phyloP scores from a whole-genome alignment of 1,284 basidiomycete species.

The Phlebopus sp. region DNA sequence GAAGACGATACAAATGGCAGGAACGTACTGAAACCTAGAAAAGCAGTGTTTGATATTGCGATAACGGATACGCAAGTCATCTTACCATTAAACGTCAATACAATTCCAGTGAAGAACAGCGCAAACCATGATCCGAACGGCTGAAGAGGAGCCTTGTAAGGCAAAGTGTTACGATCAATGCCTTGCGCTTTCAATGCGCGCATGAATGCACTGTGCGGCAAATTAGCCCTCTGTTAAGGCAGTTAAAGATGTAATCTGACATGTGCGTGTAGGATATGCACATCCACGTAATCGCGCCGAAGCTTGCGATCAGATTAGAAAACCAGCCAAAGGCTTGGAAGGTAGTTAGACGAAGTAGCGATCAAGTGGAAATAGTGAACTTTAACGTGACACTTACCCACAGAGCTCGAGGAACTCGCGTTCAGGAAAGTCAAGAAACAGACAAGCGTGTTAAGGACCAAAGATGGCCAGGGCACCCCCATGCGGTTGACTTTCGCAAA shows the following conservation, averaged over 20 bases:
- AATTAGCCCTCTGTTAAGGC: constrained; percentile 1
- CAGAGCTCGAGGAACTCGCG: constrained; percentile 6
- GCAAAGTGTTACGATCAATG: constrained; percentile 41
- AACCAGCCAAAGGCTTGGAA: constrained; percentile 14
- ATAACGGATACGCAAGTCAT: constrained; percentile 2
- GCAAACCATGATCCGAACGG: constrained; percentile 38
- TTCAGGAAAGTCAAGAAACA: constrained; percentile 15
- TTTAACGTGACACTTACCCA: constrained; percentile 8
- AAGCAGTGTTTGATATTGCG: constrained; percentile 6
- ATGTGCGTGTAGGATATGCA: constrained; percentile 13
- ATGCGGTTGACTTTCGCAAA: constrained; percentile 33
- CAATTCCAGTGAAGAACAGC: constrained; percentile 11
- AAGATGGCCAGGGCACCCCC: constrained; percentile 13
- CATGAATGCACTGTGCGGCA: constrained; percentile 14
- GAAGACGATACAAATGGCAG: constrained; percentile 22
- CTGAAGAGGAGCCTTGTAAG: constrained; percentile 39
- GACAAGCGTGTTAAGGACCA: constrained; percentile 4
- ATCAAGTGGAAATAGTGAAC: constrained; percentile 23
- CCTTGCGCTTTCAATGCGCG: constrained; percentile 42
- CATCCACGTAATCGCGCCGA: constrained; percentile 30
- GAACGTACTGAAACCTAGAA: constrained; percentile 14
- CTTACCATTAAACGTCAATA: constrained; percentile 14
- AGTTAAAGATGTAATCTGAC: constrained; percentile 12
- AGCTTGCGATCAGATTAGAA: constrained; percentile 22
- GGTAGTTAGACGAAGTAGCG: constrained; percentile 14